Conservation (phyloP, 805 yeast genomes). For the Lachancea lanzarotensis region DNA sequence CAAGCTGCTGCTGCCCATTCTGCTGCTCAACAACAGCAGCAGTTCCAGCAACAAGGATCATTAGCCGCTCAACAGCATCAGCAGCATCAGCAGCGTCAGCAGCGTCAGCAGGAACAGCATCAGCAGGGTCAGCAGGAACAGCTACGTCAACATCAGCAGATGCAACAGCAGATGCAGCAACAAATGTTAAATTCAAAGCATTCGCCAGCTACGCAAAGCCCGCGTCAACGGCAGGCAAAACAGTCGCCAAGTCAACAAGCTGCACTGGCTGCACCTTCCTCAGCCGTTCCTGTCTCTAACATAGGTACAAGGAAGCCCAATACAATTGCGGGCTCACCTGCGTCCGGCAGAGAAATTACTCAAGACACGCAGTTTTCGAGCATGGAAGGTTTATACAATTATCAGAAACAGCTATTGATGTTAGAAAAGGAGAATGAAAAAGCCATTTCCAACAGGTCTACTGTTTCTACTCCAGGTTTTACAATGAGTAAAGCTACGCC, state of each 20-base stretch:
- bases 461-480: conserved; percentile 15
- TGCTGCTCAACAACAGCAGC: neutral
- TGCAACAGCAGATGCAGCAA: neutral
- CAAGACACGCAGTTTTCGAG: conserved; percentile 11
- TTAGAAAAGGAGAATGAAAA: conserved; percentile 70
- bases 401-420: conserved; percentile 70
- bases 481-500: conserved; percentile 2
- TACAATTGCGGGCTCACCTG: conserved; percentile 1
- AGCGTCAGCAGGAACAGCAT: conserved; percentile 10
- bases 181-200: neutral
- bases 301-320: neutral
- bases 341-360: neutral
- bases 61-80: conserved; percentile 1
- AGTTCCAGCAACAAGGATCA: no score
- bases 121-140: conserved; percentile 11
- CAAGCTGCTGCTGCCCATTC: conserved; percentile 7
- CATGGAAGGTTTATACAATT: conserved; percentile 61
- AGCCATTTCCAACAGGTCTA: conserved; percentile 17
- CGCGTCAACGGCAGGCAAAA: neutral
- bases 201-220: neutral
- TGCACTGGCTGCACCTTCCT: neutral
- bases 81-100: conserved; percentile 13
- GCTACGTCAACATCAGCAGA: conserved; percentile 13
- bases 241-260: conserved; percentile 1
- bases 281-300: neutral